phyloP scores from a whole-genome alignment of 768 basidiomycete genomes.

The Mycena olivaceomarginata region DNA sequence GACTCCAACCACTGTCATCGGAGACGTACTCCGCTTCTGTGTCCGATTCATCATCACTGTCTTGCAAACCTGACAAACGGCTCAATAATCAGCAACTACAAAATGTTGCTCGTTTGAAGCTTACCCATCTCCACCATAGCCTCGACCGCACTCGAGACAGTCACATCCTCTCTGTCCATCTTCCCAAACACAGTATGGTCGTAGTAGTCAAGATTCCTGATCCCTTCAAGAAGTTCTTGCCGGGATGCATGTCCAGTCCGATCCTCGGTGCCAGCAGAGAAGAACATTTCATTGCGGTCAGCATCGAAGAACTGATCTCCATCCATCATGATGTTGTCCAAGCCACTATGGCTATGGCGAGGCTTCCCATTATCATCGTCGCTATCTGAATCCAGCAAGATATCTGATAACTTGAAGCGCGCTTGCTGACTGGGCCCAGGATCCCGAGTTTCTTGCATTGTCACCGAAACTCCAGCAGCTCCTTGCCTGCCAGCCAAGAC shows the following conservation, averaged over 20 bases:
- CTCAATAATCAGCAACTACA: neutral
- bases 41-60: neutral
- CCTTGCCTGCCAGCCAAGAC: no score
- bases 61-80: neutral
- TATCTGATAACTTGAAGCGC: neutral
- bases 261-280: slow-evolving; percentile 10
- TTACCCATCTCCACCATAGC: slow-evolving; percentile 4
- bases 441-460: neutral
- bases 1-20: slow-evolving; percentile 1
- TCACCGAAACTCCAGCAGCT: neutral
- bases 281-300: slow-evolving; percentile 16
- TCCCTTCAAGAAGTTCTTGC: slow-evolving; percentile 6
- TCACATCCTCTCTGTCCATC: slow-evolving; percentile 46
- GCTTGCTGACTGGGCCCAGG: neutral
- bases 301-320: slow-evolving; percentile 21
- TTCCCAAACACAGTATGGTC: slow-evolving; percentile 8
- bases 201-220: slow-evolving; percentile 13
- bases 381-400: slow-evolving; percentile 13
- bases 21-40: neutral
- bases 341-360: neutral
- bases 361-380: neutral
- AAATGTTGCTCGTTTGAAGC: neutral
- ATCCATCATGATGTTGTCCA: slow-evolving; percentile 19
- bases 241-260: neutral
- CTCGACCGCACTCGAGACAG: slow-evolving; percentile 51